A percentile compares a stretch with the other conserved stretches of the same genome.
These are phyloP conservation scores for Bipolaris victoriae DNA, from an alignment of 2,329 filamentous ascomycete genomes.

Conservation along the genomic window DNA sequence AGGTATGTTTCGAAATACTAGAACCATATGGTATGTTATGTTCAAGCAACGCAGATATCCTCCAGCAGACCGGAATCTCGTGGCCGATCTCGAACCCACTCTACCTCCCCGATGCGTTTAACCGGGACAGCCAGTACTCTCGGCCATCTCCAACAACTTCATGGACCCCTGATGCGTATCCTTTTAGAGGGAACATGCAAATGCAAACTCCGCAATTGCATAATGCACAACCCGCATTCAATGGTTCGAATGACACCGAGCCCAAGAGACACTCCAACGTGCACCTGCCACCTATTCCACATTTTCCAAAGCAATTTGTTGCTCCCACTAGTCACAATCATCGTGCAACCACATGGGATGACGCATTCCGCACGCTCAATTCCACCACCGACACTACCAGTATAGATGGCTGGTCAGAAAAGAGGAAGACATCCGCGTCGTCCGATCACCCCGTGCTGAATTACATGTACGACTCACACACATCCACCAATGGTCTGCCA, in stretches of 20 bases:
- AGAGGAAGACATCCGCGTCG: constrained; percentile 19
- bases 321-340: constrained; percentile 5
- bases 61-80: constrained; percentile 75
- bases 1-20: constrained; percentile 57
- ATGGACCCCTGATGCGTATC: constrained; percentile 6
- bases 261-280: constrained; percentile 24
- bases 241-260: constrained; percentile 22
- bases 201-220: constrained; percentile 22
- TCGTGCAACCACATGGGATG: constrained; percentile 23
- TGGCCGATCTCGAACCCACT: constrained; percentile 67
- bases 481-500: constrained; percentile 13
- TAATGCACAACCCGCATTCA: constrained; percentile 12
- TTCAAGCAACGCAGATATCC: constrained; percentile 62
- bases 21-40: background rate
- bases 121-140: constrained; percentile 4
- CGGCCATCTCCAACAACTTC: constrained; percentile 3
- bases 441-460: constrained; percentile 29
- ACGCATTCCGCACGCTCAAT: constrained; percentile 14
- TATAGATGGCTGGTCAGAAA: constrained; percentile 30
- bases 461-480: constrained; percentile 15
- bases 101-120: constrained; percentile 25
- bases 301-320: constrained; percentile 21
- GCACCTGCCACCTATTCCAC: constrained; percentile 23
- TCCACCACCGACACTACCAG: constrained; percentile 27
- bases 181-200: constrained; percentile 6